Evolutionary conservation across 805 yeast species (phyloP).

Genomic region (Debaryomyces tyrocola): DNA sequence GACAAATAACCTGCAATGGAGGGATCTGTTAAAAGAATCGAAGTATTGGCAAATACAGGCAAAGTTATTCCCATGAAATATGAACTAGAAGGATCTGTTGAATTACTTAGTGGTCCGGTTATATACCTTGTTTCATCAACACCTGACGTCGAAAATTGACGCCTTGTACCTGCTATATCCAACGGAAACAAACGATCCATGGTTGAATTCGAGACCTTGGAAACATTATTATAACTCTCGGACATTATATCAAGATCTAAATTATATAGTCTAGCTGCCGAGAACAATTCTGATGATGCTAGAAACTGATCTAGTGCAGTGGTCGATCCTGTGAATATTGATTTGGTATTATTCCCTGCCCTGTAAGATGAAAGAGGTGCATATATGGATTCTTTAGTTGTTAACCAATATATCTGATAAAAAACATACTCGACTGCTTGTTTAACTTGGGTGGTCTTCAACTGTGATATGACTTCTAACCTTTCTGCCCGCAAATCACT

Average conservation of each 20-base stretch:
- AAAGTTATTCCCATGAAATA: constrained; percentile 74
- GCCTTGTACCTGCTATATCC: constrained; percentile 32
- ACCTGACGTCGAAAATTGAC: constrained; percentile 19
- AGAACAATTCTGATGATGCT: constrained; percentile 60
- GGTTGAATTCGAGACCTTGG: constrained; percentile 25
- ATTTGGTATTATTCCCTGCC: constrained; percentile 67
- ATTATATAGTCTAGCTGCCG: constrained; percentile 69
- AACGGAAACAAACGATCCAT: constrained; percentile 50
- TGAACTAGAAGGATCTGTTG: constrained; percentile 23
- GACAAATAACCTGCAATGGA: constrained; percentile 71
- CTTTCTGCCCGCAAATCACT: constrained; percentile 66
- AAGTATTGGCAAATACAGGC: constrained; percentile 73
- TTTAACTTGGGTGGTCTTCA: constrained; percentile 75
- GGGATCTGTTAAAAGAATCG: constrained; percentile 57
- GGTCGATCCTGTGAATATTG: constrained; percentile 44
- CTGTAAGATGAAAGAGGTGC: constrained; percentile 58
- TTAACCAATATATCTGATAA: constrained; percentile 67
- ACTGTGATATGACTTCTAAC: constrained; percentile 72
- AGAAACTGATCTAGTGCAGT: constrained; percentile 57
- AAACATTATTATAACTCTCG: constrained; percentile 25
- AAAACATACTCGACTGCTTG: constrained; percentile 64
- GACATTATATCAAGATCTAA: constrained; percentile 51
- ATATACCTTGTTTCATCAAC: constrained; percentile 21
- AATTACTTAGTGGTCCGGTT: constrained; percentile 62
- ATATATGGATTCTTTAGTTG: constrained; percentile 61